Evolutionary conservation across 192 early-diverging fungal genomes (phyloP), one percentile per base, ranked within the genome.

Genomic region (Spinellus fusiger): DNA sequence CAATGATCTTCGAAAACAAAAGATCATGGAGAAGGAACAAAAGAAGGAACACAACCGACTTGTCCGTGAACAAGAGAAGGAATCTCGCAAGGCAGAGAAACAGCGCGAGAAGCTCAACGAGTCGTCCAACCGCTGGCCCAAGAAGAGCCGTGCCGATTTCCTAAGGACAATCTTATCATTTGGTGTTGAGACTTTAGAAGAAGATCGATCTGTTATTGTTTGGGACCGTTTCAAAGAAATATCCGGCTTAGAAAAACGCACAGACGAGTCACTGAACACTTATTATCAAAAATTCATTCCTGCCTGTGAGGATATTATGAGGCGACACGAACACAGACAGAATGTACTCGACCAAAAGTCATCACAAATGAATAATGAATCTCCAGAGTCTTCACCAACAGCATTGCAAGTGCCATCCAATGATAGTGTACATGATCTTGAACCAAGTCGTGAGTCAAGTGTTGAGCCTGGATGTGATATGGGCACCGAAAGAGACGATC

Each of bases 211-310:
- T 46, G 48, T 49, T 3, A 67, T 68, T 32, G 54, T 54, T 27
- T 93, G 91, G 91, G 71, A 68, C 1, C 70, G 78, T 3, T 91
- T 93, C 74, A 87, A 83, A 49, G 83, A 86, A 46, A 65, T 91
- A 12, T 70, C 87, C 33, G 81, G 84, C 32, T 54, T 93, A 26
- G 59, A 65, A 12, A 76, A 77, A 44, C 89, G 90, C 69, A 67
- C 86, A 4, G 82, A 84, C 52, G 85, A 89, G 20, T 79, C 79
- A 3, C 69, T 93, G 53, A 83, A 88, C 40, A 70, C 70, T 7
- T 84, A 89, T 64, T 86, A 77, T 53, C 54, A 76, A 26, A 79
- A 85, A 31, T 66, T 89, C 0, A 73, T 89, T 50, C 50, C 50
- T 29, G 65, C 77, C 18, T 90, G 84, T 38, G 77, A 84, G 49